Evolutionary conservation across 140 eudicot species (phyloP).

Genomic region (Stevia rebaudiana): DNA sequence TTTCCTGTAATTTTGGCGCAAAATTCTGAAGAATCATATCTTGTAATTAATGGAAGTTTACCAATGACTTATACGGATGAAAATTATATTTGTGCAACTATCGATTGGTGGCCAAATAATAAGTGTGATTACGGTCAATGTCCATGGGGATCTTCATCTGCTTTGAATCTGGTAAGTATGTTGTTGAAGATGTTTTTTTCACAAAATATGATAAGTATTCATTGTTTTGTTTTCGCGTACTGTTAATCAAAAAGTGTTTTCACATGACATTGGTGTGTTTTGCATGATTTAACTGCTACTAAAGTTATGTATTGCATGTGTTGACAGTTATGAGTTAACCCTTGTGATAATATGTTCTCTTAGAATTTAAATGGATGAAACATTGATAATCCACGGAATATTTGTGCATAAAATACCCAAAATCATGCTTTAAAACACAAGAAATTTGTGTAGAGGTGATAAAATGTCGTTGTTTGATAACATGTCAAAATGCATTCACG

Average conservation of each 20-base stretch:
- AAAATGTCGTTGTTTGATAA: background rate
- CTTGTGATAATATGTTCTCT: background rate
- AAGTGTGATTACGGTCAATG: constrained; percentile 78
- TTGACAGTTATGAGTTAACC: constrained; percentile 4
- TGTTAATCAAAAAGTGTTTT: too few species aligned
- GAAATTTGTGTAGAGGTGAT: background rate
- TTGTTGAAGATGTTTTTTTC: background rate
- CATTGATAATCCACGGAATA: background rate
- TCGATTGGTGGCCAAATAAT: constrained; percentile 95
- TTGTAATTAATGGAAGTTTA: constrained; percentile 49
- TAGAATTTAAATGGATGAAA: background rate
- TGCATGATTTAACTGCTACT: constrained; percentile 2
- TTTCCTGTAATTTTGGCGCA: constrained; percentile 49
- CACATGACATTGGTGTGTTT: background rate
- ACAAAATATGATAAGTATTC: constrained; percentile 3
- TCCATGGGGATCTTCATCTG: constrained; percentile 91
- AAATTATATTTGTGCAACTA: constrained; percentile 84
- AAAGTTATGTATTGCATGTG: background rate
- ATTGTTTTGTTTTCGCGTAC: background rate
- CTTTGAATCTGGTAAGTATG: constrained; percentile 56
- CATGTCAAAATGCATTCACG: background rate
- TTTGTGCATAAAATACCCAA: background rate
- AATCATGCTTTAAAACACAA: background rate
- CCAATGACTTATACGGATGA: constrained; percentile 62
- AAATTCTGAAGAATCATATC: constrained; percentile 35